Evolutionary conservation across 2,329 filamentous ascomycete genomes (phyloP), one percentile per base, ranked within the genome.

Genomic region (Eurotiales sp.): DNA sequence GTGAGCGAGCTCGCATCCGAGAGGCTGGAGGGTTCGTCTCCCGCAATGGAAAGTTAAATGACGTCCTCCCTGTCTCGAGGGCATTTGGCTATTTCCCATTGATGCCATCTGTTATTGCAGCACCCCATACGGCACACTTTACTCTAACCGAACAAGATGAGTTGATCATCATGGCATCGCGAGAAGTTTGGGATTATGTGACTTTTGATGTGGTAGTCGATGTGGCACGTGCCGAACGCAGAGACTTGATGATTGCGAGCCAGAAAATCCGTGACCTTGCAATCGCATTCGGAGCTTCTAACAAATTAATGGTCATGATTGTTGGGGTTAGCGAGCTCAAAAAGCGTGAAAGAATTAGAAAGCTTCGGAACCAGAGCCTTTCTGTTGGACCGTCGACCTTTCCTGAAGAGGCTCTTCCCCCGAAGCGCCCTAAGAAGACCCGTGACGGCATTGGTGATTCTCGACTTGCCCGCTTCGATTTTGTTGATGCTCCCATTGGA

Each of bases 231-330:
- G 87, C 87, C 21, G 92, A 96, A 69, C 85, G 90, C 6, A 81
- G 83, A 41, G 92, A 99, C 66, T 78, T 96, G 40, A 99, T 99
- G 93, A 82, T 89, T 50, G 93, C 92, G 14, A 87, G 93, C 3
- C 92, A 97, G 67, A 96, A 95, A 72, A 80, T 99, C 27, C 85
- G 93, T 53, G 93, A 99, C 72, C 77, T 97, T 50, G 93, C 93
- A 37, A 96, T 99, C 65, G 90, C 92, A 1, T 97, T 96, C 67
- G 93, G 93, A 48, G 89, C 92, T 11, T 91, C 85, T 1, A 87
- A 86, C 64, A 99, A 99, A 73, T 88, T 97, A 57, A 97, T 97
- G 91, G 90, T 99, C 40, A 97, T 97, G 92, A 89, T 99, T 77
- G 85, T 99, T 50, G 92, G 91, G 50, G 87, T 99, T 32, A 86